phyloP scores from a whole-genome alignment of 306 rosid species.

The Vachellia collinsii region DNA sequence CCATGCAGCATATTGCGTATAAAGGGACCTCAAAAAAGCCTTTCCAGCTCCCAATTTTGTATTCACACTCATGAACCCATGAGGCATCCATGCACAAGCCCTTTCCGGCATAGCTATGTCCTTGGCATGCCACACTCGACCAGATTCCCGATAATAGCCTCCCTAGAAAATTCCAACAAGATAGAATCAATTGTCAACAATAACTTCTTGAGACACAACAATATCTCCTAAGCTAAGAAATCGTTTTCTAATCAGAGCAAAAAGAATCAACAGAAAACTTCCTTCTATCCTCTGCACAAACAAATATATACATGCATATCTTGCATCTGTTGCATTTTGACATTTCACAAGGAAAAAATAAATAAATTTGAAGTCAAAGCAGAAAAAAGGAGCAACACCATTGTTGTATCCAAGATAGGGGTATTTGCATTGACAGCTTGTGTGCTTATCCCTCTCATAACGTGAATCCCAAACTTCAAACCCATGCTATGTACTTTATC shows the following conservation, averaged over 20 bases:
- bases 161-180: constrained; percentile 57
- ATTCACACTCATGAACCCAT: constrained; percentile 95
- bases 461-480: constrained; percentile 93
- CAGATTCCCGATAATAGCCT: constrained; percentile 60
- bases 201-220: constrained; percentile 12
- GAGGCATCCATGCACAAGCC: constrained; percentile 85
- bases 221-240: background rate
- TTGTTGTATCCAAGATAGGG: constrained; percentile 73
- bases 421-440: constrained; percentile 95
- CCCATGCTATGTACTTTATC: constrained; percentile 78
- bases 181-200: constrained; percentile 31
- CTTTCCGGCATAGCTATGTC: constrained; percentile 78
- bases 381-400: constrained; percentile 53
- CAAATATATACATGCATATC: background rate
- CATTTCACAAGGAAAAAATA: background rate
- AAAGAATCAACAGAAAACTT: background rate
- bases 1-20: constrained; percentile 87
- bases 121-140: constrained; percentile 77
- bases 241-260: background rate
- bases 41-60: constrained; percentile 78
- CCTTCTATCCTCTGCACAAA: background rate
- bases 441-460: constrained; percentile 98
- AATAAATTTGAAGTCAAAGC: background rate
- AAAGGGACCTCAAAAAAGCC: constrained; percentile 85
- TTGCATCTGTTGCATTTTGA: background rate